These are phyloP conservation scores for Botryosphaeria dothidea DNA, from an alignment of 2,329 filamentous ascomycete genomes.

Conservation along the genomic window DNA sequence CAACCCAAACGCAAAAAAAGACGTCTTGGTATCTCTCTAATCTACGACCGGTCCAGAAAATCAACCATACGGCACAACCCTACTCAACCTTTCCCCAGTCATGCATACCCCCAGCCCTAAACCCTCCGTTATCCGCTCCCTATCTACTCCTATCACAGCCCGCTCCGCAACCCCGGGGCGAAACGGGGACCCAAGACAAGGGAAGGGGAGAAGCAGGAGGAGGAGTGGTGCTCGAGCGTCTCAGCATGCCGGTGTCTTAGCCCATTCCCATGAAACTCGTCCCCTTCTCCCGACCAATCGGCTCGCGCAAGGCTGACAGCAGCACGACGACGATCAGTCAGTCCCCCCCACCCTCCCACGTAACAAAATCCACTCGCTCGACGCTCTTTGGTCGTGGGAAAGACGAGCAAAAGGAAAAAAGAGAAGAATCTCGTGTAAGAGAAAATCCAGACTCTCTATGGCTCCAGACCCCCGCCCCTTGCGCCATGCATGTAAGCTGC, in stretches of 20 bases:
- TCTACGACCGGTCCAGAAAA: background rate
- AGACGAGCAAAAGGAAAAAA: background rate
- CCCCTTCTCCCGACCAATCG: background rate
- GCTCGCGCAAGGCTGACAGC: background rate
- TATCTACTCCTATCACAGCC: background rate
- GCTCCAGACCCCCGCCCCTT: background rate
- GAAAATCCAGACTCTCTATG: background rate
- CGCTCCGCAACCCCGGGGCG: too few relatives aligned
- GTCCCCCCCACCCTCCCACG: background rate
- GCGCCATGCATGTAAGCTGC: slow-evolving; percentile 2
- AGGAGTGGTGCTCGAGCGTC: background rate
- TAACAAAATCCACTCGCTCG: background rate
- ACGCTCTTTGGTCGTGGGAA: background rate
- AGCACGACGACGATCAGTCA: background rate
- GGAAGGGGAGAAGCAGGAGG: background rate
- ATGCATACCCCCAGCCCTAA: background rate
- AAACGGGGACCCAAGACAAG: too few relatives aligned
- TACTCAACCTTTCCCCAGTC: background rate
- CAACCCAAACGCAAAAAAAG: too few relatives aligned
- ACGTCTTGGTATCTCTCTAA: background rate
- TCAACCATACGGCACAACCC: too few relatives aligned
- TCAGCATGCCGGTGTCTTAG: background rate
- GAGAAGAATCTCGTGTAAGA: background rate
- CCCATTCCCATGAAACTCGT: background rate
- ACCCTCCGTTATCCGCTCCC: background rate